Conservation (phyloP, 208 protist species). For the Phytomonas sp. region DNA sequence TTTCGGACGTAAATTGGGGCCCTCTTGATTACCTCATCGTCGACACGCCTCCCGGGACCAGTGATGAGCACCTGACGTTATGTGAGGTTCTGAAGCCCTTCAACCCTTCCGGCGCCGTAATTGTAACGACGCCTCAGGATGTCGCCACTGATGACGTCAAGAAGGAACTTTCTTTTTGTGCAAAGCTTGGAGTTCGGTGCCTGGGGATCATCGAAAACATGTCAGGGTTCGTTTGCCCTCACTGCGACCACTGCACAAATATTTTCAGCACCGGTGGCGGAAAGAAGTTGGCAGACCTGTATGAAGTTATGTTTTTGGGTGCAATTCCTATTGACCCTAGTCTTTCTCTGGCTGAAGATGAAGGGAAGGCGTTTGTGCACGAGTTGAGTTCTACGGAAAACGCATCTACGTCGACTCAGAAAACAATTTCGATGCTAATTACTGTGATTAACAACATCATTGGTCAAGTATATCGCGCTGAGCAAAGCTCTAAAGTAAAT, state of each 20-base stretch:
- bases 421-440: constrained; percentile 43
- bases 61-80: constrained; percentile 98
- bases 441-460: constrained; percentile 51
- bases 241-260: constrained; percentile 86
- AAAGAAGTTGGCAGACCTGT: constrained; percentile 25
- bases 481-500: neutral
- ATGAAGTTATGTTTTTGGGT: constrained; percentile 78
- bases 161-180: constrained; percentile 97
- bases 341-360: constrained; percentile 66
- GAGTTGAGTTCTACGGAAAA: constrained; percentile 1
- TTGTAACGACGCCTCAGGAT: constrained; percentile 98
- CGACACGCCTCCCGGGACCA: constrained; percentile 99
- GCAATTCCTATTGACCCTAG: constrained; percentile 75
- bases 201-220: constrained; percentile 99
- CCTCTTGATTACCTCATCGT: constrained; percentile 98
- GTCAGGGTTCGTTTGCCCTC: constrained; percentile 95
- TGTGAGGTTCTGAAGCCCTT: constrained; percentile 87
- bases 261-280: constrained; percentile 80
- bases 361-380: constrained; percentile 48
- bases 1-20: constrained; percentile 97
- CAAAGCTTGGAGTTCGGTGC: constrained; percentile 93
- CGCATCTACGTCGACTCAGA: neutral
- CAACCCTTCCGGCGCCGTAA: constrained; percentile 83
- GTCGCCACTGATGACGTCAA: constrained; percentile 97
- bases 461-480: constrained; percentile 41